phyloP scores from a whole-genome alignment of 2,329 filamentous ascomycete species.

The Zymoseptoria brevis region DNA sequence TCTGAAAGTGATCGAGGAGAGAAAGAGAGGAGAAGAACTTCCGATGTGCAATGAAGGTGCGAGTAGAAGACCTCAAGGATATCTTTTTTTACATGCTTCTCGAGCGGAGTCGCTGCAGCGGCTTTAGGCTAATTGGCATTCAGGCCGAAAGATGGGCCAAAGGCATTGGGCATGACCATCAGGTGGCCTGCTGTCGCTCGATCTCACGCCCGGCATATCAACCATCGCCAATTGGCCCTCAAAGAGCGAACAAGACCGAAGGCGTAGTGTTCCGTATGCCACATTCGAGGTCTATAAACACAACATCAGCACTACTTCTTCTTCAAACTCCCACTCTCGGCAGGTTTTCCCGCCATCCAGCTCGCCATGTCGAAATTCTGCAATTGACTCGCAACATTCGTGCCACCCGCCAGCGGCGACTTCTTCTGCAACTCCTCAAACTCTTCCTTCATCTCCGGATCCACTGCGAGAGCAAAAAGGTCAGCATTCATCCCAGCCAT shows the following conservation, averaged over 20 bases:
- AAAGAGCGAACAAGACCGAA: neutral
- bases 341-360: slow-evolving; percentile 54
- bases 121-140: neutral
- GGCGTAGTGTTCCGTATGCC: neutral
- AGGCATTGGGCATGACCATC: neutral
- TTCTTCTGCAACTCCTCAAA: slow-evolving; percentile 84
- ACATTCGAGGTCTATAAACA: neutral
- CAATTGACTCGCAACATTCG: slow-evolving; percentile 43
- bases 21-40: neutral
- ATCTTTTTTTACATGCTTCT: neutral
- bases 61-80: neutral
- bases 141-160: neutral
- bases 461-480: slow-evolving; percentile 56
- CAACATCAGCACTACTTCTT: slow-evolving; percentile 13
- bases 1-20: neutral
- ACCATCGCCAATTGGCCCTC: neutral
- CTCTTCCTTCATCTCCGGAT: slow-evolving; percentile 88
- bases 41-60: neutral
- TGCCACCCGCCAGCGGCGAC: slow-evolving; percentile 47
- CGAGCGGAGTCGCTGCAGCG: neutral
- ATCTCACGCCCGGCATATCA: neutral
- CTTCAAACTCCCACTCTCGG: slow-evolving; percentile 11
- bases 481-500: slow-evolving; percentile 8
- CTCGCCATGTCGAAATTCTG: slow-evolving; percentile 61
- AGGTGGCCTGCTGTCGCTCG: neutral